Evolutionary conservation across 164 flowering plant species (phyloP), one percentile per base, ranked within the genome.

Genomic region (Kingdonia uniflora): DNA sequence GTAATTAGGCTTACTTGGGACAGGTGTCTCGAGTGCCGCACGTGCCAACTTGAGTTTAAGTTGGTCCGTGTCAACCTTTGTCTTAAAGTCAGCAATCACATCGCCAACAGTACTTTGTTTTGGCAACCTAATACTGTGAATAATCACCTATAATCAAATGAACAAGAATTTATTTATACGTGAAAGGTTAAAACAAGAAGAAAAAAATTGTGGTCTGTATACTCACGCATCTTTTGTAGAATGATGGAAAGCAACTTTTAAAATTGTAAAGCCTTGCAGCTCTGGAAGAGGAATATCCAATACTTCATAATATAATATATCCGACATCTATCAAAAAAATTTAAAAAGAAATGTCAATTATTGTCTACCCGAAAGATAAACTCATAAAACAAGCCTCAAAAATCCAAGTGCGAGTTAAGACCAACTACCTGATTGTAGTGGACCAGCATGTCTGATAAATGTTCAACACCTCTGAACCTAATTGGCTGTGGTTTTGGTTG

Each of bases 261-360:
- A 61, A 29, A 75, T 75, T 53, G 74, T 77, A 42, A 77, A 29
- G 5, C 74, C 63, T 74, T 87, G 87, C 58, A 82, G 61, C 40
- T 82, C 89, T 54, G 89, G 92, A 24, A 84, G 74, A 43, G 95
- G 89, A 56, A 87, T 80, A 59, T 84, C 95, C 68, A 87, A 58
- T 15, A 87, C 81, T 72, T 87, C 88, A 63, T 81, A 88, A 57
- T 88, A 85, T 57, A 88, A 63, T 24, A 88, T 80, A 65, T 88
- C 84, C 3, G 95, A 74, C 29, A 68, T 77, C 95, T 85, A 69
- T n/a, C 19, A 23, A 50, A 22, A 42, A 50, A 14, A 35, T 55
- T 42, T 14, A 12, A 37, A 52, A 11, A 21, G 6, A 55, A n/a
- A n/a, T 3, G 42, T 17, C 8, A 42, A 6, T 59, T 45, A 20